These are phyloP conservation scores for Cutaneotrichosporon spelunceum DNA, from an alignment of 1,284 basidiomycete species.

Conservation along the genomic window DNA sequence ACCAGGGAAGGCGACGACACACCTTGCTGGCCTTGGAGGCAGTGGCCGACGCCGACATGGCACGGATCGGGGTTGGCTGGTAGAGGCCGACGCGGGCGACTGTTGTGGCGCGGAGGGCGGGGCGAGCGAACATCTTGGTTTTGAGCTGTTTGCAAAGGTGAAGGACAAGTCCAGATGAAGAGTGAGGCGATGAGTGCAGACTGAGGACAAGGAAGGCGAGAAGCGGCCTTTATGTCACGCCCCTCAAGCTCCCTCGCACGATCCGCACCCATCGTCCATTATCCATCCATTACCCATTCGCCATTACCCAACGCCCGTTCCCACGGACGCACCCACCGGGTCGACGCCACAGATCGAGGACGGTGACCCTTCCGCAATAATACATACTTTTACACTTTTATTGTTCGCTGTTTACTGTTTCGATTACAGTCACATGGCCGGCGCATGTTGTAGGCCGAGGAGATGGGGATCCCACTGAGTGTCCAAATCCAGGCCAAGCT, in stretches of 20 bases:
- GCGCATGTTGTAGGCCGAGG: constrained; percentile 11
- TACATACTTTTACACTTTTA: too few species aligned
- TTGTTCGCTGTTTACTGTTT: background rate
- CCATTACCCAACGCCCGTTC: background rate
- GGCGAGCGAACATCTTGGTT: background rate
- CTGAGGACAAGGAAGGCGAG: background rate
- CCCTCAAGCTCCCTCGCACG: too few species aligned
- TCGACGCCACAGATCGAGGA: background rate
- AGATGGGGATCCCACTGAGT: constrained; percentile 21
- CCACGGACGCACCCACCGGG: background rate
- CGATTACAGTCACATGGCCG: background rate
- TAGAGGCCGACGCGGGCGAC: background rate
- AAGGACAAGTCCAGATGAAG: background rate
- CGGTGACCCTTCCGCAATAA: background rate
- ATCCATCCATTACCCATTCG: background rate
- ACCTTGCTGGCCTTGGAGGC: background rate
- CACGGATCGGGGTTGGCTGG: background rate
- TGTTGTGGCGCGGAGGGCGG: background rate
- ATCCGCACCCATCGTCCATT: background rate
- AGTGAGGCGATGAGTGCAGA: background rate
- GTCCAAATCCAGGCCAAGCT: constrained; percentile 16
- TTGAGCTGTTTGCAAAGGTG: background rate
- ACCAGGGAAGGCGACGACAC: background rate
- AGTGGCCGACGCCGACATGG: background rate
- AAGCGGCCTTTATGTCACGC: background rate